Percentiles rank a stretch among this genome's conserved stretches.
Evolutionary conservation across 2,329 filamentous ascomycete genomes (phyloP).

Genomic region (Davidsoniella australis): DNA sequence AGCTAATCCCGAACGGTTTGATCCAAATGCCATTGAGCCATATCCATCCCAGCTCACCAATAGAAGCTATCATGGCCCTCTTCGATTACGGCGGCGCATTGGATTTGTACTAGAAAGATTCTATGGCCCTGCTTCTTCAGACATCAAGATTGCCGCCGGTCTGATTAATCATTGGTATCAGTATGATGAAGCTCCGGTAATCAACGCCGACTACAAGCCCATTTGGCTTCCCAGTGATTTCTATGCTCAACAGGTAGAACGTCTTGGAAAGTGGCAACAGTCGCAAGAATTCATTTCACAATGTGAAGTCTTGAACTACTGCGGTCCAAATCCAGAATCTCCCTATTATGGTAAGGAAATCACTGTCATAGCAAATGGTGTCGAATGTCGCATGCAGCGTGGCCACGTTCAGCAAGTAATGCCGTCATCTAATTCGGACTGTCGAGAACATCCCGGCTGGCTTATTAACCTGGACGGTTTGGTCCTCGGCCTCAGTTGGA

Average conservation of each 20-base stretch:
- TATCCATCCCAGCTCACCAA: conserved; percentile 16
- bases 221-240: conserved; percentile 15
- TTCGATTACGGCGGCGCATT: conserved; percentile 16
- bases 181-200: conserved; percentile 17
- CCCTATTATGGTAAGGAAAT: conserved; percentile 19
- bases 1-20: conserved; percentile 12
- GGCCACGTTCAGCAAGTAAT: conserved; percentile 14
- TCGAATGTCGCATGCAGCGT: conserved; percentile 17
- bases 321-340: conserved; percentile 17
- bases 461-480: conserved; percentile 37
- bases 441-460: conserved; percentile 26
- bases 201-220: conserved; percentile 9
- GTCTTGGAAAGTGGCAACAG: conserved; percentile 8
- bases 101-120: conserved; percentile 16
- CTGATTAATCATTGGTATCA: conserved; percentile 19
- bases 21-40: conserved; percentile 17
- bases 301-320: conserved; percentile 15
- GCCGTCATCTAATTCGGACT: neutral
- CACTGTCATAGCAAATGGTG: conserved; percentile 18
- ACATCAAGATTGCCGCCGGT: conserved; percentile 14
- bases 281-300: neutral
- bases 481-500: conserved; percentile 36
- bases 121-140: conserved; percentile 15
- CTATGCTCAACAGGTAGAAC: conserved; percentile 5
- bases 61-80: conserved; percentile 22